Percentiles rank a stretch among this genome's conserved stretches.
Conservation (phyloP, 2,329 filamentous ascomycete species). For the Aspergillus tanneri region DNA sequence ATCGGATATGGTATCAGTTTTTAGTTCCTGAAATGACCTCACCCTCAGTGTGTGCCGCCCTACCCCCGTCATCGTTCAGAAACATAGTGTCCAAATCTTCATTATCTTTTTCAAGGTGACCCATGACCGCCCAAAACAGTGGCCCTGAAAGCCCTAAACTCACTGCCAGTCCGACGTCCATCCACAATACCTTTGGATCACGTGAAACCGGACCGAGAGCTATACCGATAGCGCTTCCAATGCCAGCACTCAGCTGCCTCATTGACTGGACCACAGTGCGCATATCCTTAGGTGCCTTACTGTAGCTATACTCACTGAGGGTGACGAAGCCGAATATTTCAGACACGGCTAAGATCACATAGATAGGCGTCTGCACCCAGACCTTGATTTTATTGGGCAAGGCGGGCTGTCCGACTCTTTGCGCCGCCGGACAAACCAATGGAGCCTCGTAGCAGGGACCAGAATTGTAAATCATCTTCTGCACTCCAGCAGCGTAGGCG, state of each 20-base stretch:
- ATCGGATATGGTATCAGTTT: too few species aligned
- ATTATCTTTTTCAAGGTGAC: too few species aligned
- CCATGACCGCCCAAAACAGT: neutral
- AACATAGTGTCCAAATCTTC: too few species aligned
- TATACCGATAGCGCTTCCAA: constrained; percentile 3
- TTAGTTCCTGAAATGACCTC: too few species aligned
- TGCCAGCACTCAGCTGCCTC: constrained; percentile 2
- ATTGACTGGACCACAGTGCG: constrained; percentile 5
- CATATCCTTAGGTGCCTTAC: constrained; percentile 6
- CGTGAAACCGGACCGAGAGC: neutral
- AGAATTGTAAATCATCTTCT: constrained; percentile 3
- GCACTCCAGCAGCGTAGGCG: constrained; percentile 1
- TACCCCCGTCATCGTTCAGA: too few species aligned
- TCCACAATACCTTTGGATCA: constrained; percentile 3
- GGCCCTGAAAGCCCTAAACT: neutral
- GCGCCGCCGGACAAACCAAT: constrained; percentile 1
- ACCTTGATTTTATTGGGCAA: constrained; percentile 2
- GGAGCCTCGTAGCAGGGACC: constrained; percentile 5
- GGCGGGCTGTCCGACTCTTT: constrained; percentile 1
- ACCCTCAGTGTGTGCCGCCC: too few species aligned
- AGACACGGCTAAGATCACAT: neutral
- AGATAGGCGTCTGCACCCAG: constrained; percentile 5
- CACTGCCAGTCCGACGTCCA: neutral
- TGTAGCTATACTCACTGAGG: constrained; percentile 4
- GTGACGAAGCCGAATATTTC: constrained; percentile 3